A percentile compares a stretch with the other conserved stretches of the same genome.
Conservation (phyloP, 2,329 filamentous ascomycete genomes). For the Aspergillus viridinutans region DNA sequence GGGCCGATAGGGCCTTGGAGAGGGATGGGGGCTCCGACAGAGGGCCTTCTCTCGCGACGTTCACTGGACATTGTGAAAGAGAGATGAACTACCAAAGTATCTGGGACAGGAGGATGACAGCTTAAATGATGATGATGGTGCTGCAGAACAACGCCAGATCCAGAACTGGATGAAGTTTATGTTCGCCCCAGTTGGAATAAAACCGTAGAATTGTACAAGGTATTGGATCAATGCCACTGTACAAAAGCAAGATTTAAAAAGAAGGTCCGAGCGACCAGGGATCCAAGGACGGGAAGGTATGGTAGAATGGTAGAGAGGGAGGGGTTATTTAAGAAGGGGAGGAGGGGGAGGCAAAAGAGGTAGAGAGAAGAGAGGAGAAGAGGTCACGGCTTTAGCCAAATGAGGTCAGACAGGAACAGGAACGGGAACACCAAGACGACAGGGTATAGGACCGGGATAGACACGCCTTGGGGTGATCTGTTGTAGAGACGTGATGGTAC, state of each 20-base stretch:
- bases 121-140: neutral
- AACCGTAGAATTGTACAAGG: neutral
- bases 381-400: neutral
- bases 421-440: neutral
- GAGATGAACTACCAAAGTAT: neutral
- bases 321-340: neutral
- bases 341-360: neutral
- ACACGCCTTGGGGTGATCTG: neutral
- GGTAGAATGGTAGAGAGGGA: neutral
- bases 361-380: neutral
- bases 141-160: neutral
- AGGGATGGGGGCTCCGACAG: constrained; percentile 74
- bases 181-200: neutral
- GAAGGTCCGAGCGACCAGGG: neutral
- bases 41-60: constrained; percentile 71
- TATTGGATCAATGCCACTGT: neutral
- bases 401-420: neutral
- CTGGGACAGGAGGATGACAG: neutral
- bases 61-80: constrained; percentile 20
- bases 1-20: constrained; percentile 83
- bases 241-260: neutral
- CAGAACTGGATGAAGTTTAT: neutral
- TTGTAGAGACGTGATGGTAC: neutral
- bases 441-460: neutral
- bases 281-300: neutral